These are phyloP conservation scores for Mycena pura DNA, from an alignment of 768 basidiomycete species.

Conservation along the genomic window DNA sequence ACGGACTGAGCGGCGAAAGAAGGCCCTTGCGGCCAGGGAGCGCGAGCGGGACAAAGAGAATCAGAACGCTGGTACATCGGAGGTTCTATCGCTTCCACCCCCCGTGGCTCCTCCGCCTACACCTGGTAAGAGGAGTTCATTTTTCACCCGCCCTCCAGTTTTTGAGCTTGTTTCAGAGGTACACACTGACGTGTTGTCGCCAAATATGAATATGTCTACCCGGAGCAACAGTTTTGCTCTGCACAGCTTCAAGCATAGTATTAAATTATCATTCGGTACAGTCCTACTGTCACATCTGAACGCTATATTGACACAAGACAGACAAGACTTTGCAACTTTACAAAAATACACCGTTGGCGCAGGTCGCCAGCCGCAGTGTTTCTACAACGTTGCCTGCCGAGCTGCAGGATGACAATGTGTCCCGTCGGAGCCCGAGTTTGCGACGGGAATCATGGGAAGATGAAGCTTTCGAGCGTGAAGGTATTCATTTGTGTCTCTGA, in stretches of 20 bases:
- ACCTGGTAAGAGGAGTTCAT: conserved; percentile 13
- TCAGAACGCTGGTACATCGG: conserved; percentile 31
- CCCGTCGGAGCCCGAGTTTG: conserved; percentile 31
- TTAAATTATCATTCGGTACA: conserved; percentile 77
- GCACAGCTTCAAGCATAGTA: conserved; percentile 66
- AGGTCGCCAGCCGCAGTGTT: conserved; percentile 50
- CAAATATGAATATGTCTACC: neutral
- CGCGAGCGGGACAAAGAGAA: conserved; percentile 37
- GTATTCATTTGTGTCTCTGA: no score
- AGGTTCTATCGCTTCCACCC: conserved; percentile 12
- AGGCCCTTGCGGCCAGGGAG: conserved; percentile 25
- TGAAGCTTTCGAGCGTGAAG: conserved; percentile 50
- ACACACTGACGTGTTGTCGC: neutral
- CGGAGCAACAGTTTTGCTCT: conserved; percentile 45
- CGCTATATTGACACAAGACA: conserved; percentile 30
- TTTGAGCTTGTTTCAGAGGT: conserved; percentile 8
- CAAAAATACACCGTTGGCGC: conserved; percentile 65
- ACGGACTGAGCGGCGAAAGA: conserved; percentile 29
- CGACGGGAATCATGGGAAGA: conserved; percentile 57
- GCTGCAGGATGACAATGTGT: conserved; percentile 35
- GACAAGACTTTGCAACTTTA: conserved; percentile 73
- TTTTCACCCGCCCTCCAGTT: neutral
- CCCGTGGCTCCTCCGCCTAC: conserved; percentile 21
- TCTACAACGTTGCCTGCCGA: conserved; percentile 52
- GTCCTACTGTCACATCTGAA: conserved; percentile 28